Base-by-base conservation (phyloP, 2,329 filamentous ascomycete species). In the Exophiala calicioides region DNA sequence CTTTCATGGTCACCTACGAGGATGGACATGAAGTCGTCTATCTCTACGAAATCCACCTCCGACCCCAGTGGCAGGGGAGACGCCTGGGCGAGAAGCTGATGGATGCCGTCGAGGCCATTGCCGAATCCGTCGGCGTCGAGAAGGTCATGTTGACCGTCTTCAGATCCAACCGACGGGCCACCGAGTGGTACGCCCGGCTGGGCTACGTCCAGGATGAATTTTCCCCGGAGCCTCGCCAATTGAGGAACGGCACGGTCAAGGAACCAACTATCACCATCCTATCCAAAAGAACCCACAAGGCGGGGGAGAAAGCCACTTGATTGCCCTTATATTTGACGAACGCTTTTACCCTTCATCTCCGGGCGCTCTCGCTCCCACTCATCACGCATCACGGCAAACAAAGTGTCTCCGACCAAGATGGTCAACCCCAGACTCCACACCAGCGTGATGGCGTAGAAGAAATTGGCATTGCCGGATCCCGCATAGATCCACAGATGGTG, bases 401-500 rank as follows among this genome's bases (percentile, higher is more conserved):
- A 76, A 42, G 89, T 77, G 65, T 98, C 93, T 8, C 88, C 89
- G 5, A 97, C 80, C 21, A 98, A 72, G 53, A 98, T 76, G 27
- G 90, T 90, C 58, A 95, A 77, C 0, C 89, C 93, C 18, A 98
- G 68, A 63, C 89, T 95, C 93, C 93, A 98, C 0, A 98, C 93
- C n/a, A 98, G 73, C 0, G 93, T 98, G 60, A 98, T 97, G 56
- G 93, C 93, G 65, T 98, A 98, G 72, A 98, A 98, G 72, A 98
- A 98, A 66, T 98, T 98, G 49, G 93, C 93, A 62, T 98, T 98
- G 20, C 93, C 93, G 46, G 90, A 95, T 38, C 93, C 93, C 2
- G 93, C 93, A 63, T 97, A 98, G 47, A 98, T 91, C 93, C 93
- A 98, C 4, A 98, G 75, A 64, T 98, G 85, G 66, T 97, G 95